Percentiles rank a stretch among this genome's conserved stretches.
These are phyloP conservation scores for Teunomyces funiuensis DNA, from an alignment of 805 yeast genomes.

Conservation along the genomic window DNA sequence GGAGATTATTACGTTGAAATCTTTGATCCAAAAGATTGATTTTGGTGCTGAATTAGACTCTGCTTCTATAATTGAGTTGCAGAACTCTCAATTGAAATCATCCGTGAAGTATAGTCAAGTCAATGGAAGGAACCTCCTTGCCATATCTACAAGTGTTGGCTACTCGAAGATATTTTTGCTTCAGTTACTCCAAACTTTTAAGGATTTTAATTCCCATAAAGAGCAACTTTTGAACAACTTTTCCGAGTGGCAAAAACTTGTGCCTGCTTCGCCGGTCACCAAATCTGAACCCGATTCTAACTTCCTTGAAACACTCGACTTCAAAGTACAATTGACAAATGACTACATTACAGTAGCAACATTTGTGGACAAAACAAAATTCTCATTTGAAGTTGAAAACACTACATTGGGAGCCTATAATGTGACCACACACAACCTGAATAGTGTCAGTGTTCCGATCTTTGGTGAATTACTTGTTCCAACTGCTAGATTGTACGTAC, in stretches of 20 bases:
- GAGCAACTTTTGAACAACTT: conserved; percentile 10
- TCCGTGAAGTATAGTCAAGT: conserved; percentile 13
- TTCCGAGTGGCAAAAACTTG: conserved; percentile 8
- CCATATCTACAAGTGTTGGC: conserved; percentile 22
- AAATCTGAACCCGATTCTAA: neutral
- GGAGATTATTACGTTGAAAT: conserved; percentile 14
- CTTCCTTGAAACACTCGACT: conserved; percentile 15
- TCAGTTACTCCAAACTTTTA: conserved; percentile 19
- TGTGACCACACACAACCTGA: conserved; percentile 17
- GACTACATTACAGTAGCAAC: conserved; percentile 40
- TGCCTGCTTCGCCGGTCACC: neutral
- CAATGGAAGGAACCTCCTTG: conserved; percentile 14
- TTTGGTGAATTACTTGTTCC: conserved; percentile 44
- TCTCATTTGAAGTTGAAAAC: conserved; percentile 37
- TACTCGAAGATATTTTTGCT: conserved; percentile 31
- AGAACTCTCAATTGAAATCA: conserved; percentile 25
- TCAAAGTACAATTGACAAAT: conserved; percentile 24
- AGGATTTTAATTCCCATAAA: conserved; percentile 12
- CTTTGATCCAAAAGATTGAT: conserved; percentile 20
- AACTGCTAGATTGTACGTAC: conserved; percentile 39
- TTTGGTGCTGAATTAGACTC: conserved; percentile 16
- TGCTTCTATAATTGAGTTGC: conserved; percentile 20
- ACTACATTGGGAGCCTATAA: conserved; percentile 22
- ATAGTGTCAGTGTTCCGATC: conserved; percentile 21
- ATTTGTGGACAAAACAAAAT: conserved; percentile 29